phyloP scores from a whole-genome alignment of 225 moss, liverwort and hornwort genomes.

The Takakia lepidozioides region DNA sequence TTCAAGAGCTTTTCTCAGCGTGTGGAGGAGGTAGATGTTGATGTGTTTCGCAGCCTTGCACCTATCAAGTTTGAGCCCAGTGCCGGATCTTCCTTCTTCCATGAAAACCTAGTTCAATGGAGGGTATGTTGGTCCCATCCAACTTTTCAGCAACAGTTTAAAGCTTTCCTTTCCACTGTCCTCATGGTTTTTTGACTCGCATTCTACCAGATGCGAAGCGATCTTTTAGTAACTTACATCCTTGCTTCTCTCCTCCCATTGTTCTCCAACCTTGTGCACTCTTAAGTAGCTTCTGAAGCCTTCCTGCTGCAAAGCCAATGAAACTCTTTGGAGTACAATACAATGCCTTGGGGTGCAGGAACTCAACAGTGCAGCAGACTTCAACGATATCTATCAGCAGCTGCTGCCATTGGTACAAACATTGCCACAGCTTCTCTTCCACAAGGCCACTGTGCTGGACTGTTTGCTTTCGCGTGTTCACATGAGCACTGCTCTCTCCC shows the following conservation, averaged over 20 bases:
- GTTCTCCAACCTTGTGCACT: neutral
- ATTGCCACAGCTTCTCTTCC: slow-evolving; percentile 73
- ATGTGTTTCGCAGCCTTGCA: slow-evolving; percentile 92
- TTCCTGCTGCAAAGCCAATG: no score
- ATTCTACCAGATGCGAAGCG: no score
- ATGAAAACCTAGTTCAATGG: slow-evolving; percentile 97
- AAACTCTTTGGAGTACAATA: no score
- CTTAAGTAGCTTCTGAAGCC: neutral
- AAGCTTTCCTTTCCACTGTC: neutral
- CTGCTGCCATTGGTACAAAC: slow-evolving; percentile 85
- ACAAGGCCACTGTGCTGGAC: slow-evolving; percentile 69
- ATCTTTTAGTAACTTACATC: no score
- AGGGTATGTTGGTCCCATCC: slow-evolving; percentile 40
- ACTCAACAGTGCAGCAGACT: slow-evolving; percentile 93
- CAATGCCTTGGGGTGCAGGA: slow-evolving; percentile 76
- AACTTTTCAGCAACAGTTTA: neutral
- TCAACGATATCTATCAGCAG: slow-evolving; percentile 83
- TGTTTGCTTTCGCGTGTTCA: slow-evolving; percentile 70
- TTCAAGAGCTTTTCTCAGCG: slow-evolving; percentile 85
- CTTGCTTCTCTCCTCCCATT: neutral
- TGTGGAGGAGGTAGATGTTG: slow-evolving; percentile 92
- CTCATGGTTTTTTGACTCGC: no score
- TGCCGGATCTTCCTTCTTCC: slow-evolving; percentile 86
- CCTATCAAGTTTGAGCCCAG: slow-evolving; percentile 94
- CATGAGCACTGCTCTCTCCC: slow-evolving; percentile 64